A percentile compares a stretch with the other conserved stretches of the same genome.
Conservation (phyloP, 169 alveolate species). For the Plasmodium cynomolgi region DNA sequence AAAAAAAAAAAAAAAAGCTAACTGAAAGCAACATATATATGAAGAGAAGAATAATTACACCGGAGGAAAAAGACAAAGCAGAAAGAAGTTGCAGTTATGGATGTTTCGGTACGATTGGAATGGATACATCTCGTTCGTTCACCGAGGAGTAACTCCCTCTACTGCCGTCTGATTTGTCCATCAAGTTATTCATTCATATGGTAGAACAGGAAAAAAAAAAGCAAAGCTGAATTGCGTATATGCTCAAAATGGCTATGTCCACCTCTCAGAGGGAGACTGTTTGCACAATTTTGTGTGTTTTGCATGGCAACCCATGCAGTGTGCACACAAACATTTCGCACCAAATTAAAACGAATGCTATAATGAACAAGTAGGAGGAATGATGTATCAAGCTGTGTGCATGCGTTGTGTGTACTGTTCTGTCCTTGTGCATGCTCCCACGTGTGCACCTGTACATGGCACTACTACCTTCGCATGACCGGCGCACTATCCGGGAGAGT, state of each 20-base stretch:
- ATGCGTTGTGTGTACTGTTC: neutral
- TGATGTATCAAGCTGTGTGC: neutral
- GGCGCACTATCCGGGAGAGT: neutral
- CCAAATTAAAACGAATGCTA: conserved; percentile 22
- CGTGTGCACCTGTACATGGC: neutral
- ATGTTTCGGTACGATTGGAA: neutral
- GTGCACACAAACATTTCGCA: neutral
- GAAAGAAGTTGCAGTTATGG: neutral
- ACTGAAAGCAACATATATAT: neutral
- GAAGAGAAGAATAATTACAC: conserved; percentile 1
- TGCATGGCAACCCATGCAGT: neutral
- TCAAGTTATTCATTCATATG: neutral
- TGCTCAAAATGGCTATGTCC: neutral
- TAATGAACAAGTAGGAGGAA: conserved; percentile 18
- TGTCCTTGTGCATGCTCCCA: neutral
- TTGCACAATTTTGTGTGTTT: neutral
- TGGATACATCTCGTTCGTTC: neutral
- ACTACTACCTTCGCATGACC: neutral
- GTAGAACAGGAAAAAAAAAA: neutral
- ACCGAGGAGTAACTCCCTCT: neutral
- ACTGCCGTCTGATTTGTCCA: neutral
- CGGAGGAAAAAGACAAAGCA: neutral
- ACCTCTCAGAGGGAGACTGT: neutral
- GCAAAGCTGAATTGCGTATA: neutral
- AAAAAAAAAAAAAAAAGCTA: neutral